A percentile compares a stretch with the other conserved stretches of the same genome.
Conservation (phyloP, 2,329 filamentous ascomycete genomes). For the Claviceps maximensis region DNA sequence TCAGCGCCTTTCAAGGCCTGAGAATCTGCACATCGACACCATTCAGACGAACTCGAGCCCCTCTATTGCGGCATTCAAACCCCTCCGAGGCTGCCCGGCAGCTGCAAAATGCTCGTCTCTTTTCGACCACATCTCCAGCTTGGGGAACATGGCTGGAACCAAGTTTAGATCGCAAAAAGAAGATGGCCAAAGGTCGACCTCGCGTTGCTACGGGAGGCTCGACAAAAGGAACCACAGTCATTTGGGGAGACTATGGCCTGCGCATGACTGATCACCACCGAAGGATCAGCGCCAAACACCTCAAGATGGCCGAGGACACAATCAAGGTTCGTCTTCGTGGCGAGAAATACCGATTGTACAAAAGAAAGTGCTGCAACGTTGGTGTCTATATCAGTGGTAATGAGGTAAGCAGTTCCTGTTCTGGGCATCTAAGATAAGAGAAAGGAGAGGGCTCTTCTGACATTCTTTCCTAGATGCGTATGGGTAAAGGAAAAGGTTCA, state of each 20-base stretch:
- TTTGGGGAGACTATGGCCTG: conserved; percentile 92
- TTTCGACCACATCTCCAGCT: conserved; percentile 53
- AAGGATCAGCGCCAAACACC: conserved; percentile 70
- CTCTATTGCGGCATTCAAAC: conserved; percentile 16
- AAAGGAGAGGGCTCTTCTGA: background rate
- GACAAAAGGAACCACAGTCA: conserved; percentile 81
- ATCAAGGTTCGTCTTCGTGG: conserved; percentile 82
- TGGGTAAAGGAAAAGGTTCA: conserved; percentile 97
- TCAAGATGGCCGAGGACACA: conserved; percentile 86
- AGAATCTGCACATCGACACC: conserved; percentile 28
- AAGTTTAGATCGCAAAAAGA: conserved; percentile 59
- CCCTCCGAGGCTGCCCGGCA: conserved; percentile 18
- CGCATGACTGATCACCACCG: conserved; percentile 90
- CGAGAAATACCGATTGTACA: conserved; percentile 85
- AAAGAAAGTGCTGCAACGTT: conserved; percentile 80
- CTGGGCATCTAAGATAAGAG: no score
- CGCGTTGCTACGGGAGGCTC: conserved; percentile 85
- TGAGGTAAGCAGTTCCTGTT: conserved; percentile 40
- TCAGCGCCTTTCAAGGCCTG: conserved; percentile 38
- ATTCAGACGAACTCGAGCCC: conserved; percentile 24
- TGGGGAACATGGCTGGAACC: conserved; percentile 72
- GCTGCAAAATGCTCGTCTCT: conserved; percentile 44
- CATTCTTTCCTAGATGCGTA: conserved; percentile 51
- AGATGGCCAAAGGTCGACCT: conserved; percentile 83
- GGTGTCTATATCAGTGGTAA: conserved; percentile 94